A percentile compares a stretch with the other conserved stretches of the same genome.
phyloP scores from a whole-genome alignment of 768 basidiomycete genomes.

The Collybia sordida region DNA sequence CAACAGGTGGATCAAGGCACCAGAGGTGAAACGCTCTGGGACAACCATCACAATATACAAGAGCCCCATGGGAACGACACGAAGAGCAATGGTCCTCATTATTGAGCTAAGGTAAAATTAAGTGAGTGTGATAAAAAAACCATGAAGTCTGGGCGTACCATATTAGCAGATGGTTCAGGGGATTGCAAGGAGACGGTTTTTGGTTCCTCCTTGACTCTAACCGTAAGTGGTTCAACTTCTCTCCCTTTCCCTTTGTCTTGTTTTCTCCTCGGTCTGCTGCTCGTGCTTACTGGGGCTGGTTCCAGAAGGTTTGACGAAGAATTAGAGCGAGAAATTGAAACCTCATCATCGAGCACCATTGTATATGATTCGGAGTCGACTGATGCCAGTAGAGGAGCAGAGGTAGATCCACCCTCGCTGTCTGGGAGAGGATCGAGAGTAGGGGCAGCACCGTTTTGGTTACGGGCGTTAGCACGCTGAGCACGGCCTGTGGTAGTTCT shows the following conservation, averaged over 20 bases:
- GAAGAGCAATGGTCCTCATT: conserved; percentile 89
- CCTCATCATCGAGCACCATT: conserved; percentile 58
- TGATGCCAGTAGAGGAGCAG: conserved; percentile 38
- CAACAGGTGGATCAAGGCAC: conserved; percentile 96
- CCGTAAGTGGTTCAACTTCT: conserved; percentile 36
- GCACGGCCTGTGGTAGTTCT: conserved; percentile 66
- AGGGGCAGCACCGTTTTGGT: conserved; percentile 47
- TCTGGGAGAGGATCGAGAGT: conserved; percentile 34
- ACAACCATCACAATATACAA: conserved; percentile 98
- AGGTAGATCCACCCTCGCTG: conserved; percentile 36
- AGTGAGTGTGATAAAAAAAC: conserved; percentile 1
- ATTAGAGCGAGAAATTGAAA: conserved; percentile 62
- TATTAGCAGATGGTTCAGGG: conserved; percentile 43
- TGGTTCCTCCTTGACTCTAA: conserved; percentile 55
- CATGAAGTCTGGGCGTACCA: conserved; percentile 33
- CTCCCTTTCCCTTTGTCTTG: conserved; percentile 55
- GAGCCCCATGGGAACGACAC: conserved; percentile 76
- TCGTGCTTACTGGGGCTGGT: conserved; percentile 20
- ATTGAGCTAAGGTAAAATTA: conserved; percentile 33
- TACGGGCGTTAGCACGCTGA: conserved; percentile 71
- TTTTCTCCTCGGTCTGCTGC: conserved; percentile 37
- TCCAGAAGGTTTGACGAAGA: conserved; percentile 46
- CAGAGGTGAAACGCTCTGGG: conserved; percentile 94
- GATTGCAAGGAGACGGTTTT: conserved; percentile 41
- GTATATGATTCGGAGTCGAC: conserved; percentile 52